Percentiles rank a stretch among this genome's conserved stretches.
Evolutionary conservation across 208 protist species (phyloP).

Genomic region (Leishmania turanica): DNA sequence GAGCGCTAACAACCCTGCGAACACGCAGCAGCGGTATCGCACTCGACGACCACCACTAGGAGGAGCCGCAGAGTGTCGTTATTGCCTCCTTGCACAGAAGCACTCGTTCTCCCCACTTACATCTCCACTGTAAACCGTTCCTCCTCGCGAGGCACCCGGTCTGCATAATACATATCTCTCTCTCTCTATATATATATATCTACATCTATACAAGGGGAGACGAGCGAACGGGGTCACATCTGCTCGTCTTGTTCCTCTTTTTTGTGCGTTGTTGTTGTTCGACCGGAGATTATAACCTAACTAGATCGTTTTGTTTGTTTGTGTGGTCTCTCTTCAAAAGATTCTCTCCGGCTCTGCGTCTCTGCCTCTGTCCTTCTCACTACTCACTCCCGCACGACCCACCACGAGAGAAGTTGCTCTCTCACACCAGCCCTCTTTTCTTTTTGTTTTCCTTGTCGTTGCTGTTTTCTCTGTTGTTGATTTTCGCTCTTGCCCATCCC

Average conservation of each 20-base stretch:
- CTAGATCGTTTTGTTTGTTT: neutral
- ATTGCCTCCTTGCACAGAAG: neutral
- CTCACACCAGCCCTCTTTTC: neutral
- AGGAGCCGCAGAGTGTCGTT: neutral
- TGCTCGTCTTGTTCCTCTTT: neutral
- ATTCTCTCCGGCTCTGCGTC: neutral
- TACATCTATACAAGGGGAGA: neutral
- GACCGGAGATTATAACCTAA: neutral
- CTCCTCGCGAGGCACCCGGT: neutral
- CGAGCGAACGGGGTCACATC: neutral
- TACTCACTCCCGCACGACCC: neutral
- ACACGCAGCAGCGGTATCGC: neutral
- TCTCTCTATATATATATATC: neutral
- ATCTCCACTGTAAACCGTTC: neutral
- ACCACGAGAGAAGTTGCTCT: neutral
- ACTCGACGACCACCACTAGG: neutral
- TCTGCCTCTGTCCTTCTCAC: neutral
- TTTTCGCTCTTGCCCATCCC: neutral
- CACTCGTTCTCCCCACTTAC: neutral
- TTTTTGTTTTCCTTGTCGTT: neutral
- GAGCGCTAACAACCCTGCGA: neutral
- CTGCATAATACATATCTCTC: neutral
- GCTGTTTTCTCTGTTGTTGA: too few species aligned
- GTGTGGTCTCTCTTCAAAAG: neutral
- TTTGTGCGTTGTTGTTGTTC: neutral